Conservation (phyloP, 768 basidiomycete species). For the Boletus vinaceobasis region DNA sequence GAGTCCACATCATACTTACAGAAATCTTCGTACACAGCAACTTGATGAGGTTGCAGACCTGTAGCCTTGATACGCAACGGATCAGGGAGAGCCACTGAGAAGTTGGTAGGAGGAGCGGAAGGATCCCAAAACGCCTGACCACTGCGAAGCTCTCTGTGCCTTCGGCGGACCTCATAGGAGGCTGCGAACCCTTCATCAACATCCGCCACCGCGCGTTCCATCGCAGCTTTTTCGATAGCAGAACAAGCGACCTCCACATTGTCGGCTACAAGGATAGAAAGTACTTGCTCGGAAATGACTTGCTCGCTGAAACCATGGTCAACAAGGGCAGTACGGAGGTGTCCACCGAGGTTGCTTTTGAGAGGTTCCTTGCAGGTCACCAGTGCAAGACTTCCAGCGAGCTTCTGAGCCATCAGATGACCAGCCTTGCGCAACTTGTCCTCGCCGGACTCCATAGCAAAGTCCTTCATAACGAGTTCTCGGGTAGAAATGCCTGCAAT, state of each 20-base stretch:
- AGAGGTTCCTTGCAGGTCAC: slow-evolving; percentile 99
- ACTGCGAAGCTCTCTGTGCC: slow-evolving; percentile 79
- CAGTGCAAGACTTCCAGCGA: slow-evolving; percentile 92
- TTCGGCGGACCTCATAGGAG: slow-evolving; percentile 79
- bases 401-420: slow-evolving; percentile 94
- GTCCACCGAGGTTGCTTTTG: slow-evolving; percentile 85
- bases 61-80: slow-evolving; percentile 79
- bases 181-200: slow-evolving; percentile 85
- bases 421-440: slow-evolving; percentile 88
- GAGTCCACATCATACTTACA: slow-evolving; percentile 39
- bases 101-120: slow-evolving; percentile 64
- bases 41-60: slow-evolving; percentile 79
- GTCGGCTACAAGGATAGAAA: slow-evolving; percentile 78
- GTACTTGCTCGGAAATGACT: slow-evolving; percentile 77
- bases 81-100: slow-evolving; percentile 76
- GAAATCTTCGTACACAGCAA: slow-evolving; percentile 94
- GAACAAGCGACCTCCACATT: slow-evolving; percentile 92
- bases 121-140: slow-evolving; percentile 89
- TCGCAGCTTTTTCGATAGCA: slow-evolving; percentile 95
- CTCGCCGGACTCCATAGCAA: slow-evolving; percentile 88
- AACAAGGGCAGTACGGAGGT: slow-evolving; percentile 76
- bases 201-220: slow-evolving; percentile 91
- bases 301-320: slow-evolving; percentile 91
- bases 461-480: slow-evolving; percentile 94
- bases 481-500: slow-evolving; percentile 97